phyloP scores from a whole-genome alignment of 225 moss, liverwort and hornwort species.

The Rhytidiadelphus loreus region DNA sequence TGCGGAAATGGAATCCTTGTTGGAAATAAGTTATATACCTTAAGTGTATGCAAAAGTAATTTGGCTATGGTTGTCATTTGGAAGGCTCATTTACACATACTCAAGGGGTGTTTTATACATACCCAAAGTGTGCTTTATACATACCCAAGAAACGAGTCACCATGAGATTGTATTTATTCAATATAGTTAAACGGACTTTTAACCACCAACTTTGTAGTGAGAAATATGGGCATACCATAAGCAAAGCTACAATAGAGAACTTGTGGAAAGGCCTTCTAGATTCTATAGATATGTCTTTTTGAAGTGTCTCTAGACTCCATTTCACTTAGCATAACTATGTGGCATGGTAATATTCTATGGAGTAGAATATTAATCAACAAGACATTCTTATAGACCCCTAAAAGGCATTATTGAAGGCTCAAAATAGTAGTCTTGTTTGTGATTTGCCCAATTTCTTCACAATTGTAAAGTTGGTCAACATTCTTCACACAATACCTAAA shows the following conservation, averaged over 20 bases:
- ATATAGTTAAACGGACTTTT: accelerated
- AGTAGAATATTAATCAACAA: background rate
- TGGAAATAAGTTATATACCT: too few relatives aligned
- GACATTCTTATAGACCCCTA: accelerated
- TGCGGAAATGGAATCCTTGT: too few relatives aligned
- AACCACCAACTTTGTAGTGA: accelerated
- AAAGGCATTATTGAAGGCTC: too few relatives aligned
- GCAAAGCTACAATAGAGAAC: too few relatives aligned
- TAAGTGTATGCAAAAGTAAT: background rate
- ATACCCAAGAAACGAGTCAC: too few relatives aligned
- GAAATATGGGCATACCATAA: background rate
- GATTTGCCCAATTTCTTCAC: background rate
- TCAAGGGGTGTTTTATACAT: too few relatives aligned
- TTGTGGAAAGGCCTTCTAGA: background rate
- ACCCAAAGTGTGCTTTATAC: too few relatives aligned
- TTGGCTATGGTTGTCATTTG: background rate
- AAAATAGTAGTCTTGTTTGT: background rate
- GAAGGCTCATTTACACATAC: accelerated
- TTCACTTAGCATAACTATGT: accelerated
- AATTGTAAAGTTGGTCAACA: too few relatives aligned
- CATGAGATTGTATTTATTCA: too few relatives aligned
- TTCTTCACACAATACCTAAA: accelerated
- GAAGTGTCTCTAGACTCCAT: accelerated
- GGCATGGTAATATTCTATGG: accelerated
- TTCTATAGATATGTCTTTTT: background rate